Base-by-base conservation (phyloP, 495 filamentous ascomycete genomes). In the Penicillium maclennaniae region DNA sequence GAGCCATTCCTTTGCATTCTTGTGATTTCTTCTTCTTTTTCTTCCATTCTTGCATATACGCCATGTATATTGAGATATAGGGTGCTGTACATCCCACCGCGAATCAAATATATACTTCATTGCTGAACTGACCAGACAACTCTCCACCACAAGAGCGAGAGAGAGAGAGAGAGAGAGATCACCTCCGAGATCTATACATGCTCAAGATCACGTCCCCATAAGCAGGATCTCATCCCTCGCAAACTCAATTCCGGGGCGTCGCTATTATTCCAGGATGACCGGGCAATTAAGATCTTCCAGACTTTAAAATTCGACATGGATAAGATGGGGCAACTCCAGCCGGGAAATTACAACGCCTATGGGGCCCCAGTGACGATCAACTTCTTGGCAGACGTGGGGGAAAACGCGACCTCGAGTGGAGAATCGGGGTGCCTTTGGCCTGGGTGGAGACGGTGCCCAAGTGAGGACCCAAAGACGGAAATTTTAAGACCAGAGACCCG, bases 41-140 rank as follows among this genome's bases (percentile, higher is more conserved):
- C 42, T 48, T 26, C 52, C 28, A 44, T 53, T 42, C 39, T 47
- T 45, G 43, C 43, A 50, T 25, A 43, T 42, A 50, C 21, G 27
- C n/a, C 41, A 37, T 58, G 34, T 43, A 49, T 49, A 59, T 48
- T 49, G 38, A 17, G 26, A 41, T 21, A 43, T 43, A 14, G 23
- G 37, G 47, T 36, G 40, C 21, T 50, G 47, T 50, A 50, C 26
- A 43, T 50, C 37, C 37, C 27, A 34, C 15, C 4, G 31, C 1
- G 9, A 34, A 34, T 34, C 10, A 14, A 14, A 34, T 14, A 34
- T 34, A 34, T 34, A 31, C 27, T 31, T 1, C 14, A 34, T 14
- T 14, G 31, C 23, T 23, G 23, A 23, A 2, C 2, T 23, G 23
- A 23, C 23, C 23, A 2, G 5, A 5, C 23, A 5, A 23, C 23